Conservation (phyloP, 768 basidiomycete genomes). For the Calocybe cyanea region DNA sequence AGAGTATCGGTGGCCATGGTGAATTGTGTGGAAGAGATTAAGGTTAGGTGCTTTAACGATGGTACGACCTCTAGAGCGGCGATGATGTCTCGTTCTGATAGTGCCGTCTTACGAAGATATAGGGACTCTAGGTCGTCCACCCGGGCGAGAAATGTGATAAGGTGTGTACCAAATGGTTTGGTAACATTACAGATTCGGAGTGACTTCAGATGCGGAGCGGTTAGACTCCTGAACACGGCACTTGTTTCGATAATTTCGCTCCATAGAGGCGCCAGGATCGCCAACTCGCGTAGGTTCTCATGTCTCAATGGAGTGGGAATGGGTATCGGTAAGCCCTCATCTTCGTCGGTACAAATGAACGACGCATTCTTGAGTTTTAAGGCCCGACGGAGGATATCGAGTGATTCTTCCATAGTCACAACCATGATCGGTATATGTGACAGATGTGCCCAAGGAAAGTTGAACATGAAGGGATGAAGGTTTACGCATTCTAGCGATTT, state of each 20-base stretch:
- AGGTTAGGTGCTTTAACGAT: constrained; percentile 29
- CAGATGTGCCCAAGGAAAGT: constrained; percentile 18
- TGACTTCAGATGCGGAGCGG: constrained; percentile 30
- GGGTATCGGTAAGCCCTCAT: constrained; percentile 2
- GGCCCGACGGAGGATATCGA: constrained; percentile 18
- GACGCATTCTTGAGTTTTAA: constrained; percentile 14
- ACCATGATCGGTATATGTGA: constrained; percentile 18
- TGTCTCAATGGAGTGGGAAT: constrained; percentile 21
- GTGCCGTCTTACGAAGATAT: constrained; percentile 34
- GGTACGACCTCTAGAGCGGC: constrained; percentile 29
- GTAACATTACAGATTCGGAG: constrained; percentile 38
- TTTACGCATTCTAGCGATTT: constrained; percentile 21
- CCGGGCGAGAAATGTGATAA: constrained; percentile 31
- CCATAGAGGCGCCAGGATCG: constrained; percentile 34
- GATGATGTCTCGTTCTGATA: constrained; percentile 30
- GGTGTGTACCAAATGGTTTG: constrained; percentile 27
- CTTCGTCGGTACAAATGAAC: constrained; percentile 16
- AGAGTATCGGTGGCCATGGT: constrained; percentile 31
- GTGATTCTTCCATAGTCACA: constrained; percentile 10
- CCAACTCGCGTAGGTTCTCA: constrained; percentile 28
- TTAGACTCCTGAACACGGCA: constrained; percentile 32
- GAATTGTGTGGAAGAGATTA: constrained; percentile 25
- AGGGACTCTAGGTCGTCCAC: constrained; percentile 29
- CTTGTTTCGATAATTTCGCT: constrained; percentile 31
- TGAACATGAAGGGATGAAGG: constrained; percentile 19